Evolutionary conservation across 805 yeast species (phyloP), one percentile per base, ranked within the genome.

Genomic region (Lipomyces yamadae): DNA sequence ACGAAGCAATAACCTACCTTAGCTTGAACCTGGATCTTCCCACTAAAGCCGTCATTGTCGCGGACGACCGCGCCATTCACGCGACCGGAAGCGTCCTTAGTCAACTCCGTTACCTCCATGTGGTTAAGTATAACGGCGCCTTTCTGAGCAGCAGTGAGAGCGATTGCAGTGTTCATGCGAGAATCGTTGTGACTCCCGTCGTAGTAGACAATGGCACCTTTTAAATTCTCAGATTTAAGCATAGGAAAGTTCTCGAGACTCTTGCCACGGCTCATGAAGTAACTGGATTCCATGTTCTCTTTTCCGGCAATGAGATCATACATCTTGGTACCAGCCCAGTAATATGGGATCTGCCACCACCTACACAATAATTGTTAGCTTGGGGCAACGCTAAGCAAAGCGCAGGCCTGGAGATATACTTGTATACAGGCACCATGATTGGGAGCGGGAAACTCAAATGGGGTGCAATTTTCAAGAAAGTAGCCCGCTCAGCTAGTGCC

Each of bases 281-380:
- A 92, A 34, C 96, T 88, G 70, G 86, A 82, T 76, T 90, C 87
- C 78, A 93, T 83, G 81, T 92, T 91, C 78, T 92, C 94, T 56
- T 63, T 58, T 63, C 98, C 98, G 52, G 98, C 97, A 76, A 94
- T 89, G 79, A 93, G 80, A 79, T 93, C 98, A 81, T 93, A 93
- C 85, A 89, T 82, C 79, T 92, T 90, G 76, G 95, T 90, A 67
- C 98, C 98, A 53, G 85, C 88, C 80, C 89, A 93, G 81, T 90
- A 92, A 81, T 93, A 93, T 56, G 98, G 98, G 62, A 91, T 85
- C 82, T 92, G 97, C 97, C 97, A 93, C 85, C 91, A 91, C 8
- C 48, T 42, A 42, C 48, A 24, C 48, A 15, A n/a, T 42, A 24
- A 42, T 42, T 42, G n/a, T n/a, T 42, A 42, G 24, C 75, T 50